Percentiles rank a stretch among this genome's conserved stretches.
phyloP scores from a whole-genome alignment of 2,329 filamentous ascomycete genomes.

The Alternaria tenuissima region DNA sequence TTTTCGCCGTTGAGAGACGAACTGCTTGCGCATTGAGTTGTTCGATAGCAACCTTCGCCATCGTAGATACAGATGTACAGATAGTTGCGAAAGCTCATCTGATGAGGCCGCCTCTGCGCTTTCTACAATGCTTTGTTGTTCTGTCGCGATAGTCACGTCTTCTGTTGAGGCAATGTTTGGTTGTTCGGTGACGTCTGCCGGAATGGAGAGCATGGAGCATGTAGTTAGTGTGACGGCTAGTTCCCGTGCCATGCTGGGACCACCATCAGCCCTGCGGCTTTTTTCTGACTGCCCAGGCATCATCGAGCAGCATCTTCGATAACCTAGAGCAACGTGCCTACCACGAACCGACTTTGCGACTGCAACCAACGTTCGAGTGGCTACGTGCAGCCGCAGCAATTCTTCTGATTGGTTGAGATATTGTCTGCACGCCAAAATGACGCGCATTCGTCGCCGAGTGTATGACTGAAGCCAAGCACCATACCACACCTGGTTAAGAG shows the following conservation, averaged over 20 bases:
- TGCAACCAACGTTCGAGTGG: neutral
- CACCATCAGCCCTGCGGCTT: neutral
- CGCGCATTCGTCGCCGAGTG: constrained; percentile 5
- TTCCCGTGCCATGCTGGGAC: constrained; percentile 4
- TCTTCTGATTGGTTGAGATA: neutral
- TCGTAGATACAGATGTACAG: neutral
- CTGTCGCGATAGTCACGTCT: neutral
- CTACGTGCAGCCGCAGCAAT: neutral
- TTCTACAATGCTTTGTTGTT: neutral
- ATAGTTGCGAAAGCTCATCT: neutral
- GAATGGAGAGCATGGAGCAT: neutral
- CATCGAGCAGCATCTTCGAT: constrained; percentile 1
- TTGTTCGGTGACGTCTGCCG: constrained; percentile 9
- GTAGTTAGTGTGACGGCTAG: constrained; percentile 9
- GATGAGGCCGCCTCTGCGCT: neutral
- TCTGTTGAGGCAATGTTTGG: neutral
- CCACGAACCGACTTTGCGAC: neutral
- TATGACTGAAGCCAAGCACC: constrained; percentile 13
- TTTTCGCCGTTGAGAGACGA: neutral
- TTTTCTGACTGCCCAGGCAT: constrained; percentile 10
- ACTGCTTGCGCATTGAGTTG: neutral
- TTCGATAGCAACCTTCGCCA: neutral
- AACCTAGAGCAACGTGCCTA: neutral
- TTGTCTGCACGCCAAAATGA: constrained; percentile 5
- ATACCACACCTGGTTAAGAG: constrained; percentile 2